These are phyloP conservation scores for Aleurites moluccanus DNA, from an alignment of 441 rosid species.

Conservation along the genomic window DNA sequence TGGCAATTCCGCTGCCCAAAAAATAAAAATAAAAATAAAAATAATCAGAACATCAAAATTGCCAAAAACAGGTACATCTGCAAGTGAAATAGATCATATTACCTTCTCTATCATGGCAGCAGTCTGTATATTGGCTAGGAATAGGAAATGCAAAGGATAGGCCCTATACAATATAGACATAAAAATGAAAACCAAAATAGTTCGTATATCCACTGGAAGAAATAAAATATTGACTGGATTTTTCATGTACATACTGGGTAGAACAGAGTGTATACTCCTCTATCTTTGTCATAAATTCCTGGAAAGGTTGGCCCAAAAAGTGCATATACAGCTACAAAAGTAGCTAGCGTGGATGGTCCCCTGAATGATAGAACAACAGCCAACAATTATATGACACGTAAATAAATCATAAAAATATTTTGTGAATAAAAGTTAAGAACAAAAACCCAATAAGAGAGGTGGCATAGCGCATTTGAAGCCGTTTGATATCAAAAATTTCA, in stretches of 20 bases:
- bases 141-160: slow-evolving; percentile 93
- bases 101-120: slow-evolving; percentile 88
- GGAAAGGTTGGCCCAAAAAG: slow-evolving; percentile 97
- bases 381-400: slow-evolving; percentile 4
- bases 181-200: background rate
- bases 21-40: slow-evolving; percentile 23
- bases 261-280: slow-evolving; percentile 84
- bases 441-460: slow-evolving; percentile 81
- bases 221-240: slow-evolving; percentile 5
- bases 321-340: slow-evolving; percentile 91
- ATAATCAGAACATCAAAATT: slow-evolving; percentile 11
- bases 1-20: slow-evolving; percentile 82
- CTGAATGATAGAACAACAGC: slow-evolving; percentile 39
- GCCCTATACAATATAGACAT: slow-evolving; percentile 49
- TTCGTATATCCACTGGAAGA: background rate
- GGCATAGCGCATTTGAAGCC: slow-evolving; percentile 95
- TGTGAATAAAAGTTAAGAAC: background rate
- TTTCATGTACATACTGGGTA: slow-evolving; percentile 65
- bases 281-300: slow-evolving; percentile 82
- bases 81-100: slow-evolving; percentile 8
- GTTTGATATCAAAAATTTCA: slow-evolving; percentile 83
- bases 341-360: slow-evolving; percentile 82
- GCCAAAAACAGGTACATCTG: slow-evolving; percentile 4
- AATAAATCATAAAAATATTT: background rate
- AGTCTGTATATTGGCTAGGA: slow-evolving; percentile 82